Conservation (phyloP, 1,284 basidiomycete genomes). For the Ceratobasidium sp. region DNA sequence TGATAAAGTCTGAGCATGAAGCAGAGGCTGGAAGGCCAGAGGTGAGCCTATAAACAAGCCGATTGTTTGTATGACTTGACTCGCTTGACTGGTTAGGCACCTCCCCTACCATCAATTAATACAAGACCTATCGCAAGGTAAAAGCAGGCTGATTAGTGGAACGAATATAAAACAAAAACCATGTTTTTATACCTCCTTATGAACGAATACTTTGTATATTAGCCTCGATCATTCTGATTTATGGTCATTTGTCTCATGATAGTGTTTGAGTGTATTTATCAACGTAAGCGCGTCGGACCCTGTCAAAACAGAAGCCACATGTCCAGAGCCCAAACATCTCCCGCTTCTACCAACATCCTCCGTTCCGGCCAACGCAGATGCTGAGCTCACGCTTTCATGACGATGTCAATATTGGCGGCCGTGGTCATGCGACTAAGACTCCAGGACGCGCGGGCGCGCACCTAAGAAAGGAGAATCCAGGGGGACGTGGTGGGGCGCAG, state of each 20-base stretch:
- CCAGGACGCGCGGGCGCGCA: slow-evolving; percentile 21
- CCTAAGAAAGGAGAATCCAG: slow-evolving; percentile 31
- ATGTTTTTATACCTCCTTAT: too few relatives aligned
- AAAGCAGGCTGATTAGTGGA: too few relatives aligned
- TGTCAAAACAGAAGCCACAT: background rate
- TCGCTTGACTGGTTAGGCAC: background rate
- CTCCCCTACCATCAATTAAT: background rate
- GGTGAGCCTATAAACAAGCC: background rate
- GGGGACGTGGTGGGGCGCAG: slow-evolving; percentile 27
- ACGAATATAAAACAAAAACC: too few relatives aligned
- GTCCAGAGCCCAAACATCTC: slow-evolving; percentile 14
- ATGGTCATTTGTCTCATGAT: too few relatives aligned
- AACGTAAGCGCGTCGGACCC: background rate
- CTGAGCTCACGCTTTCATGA: slow-evolving; percentile 33
- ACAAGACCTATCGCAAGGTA: background rate
- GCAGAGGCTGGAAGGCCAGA: background rate
- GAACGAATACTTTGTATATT: too few relatives aligned
- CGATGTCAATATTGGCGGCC: slow-evolving; percentile 24
- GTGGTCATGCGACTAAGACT: slow-evolving; percentile 12
- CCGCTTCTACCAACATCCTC: slow-evolving; percentile 22
- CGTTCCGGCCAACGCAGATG: background rate
- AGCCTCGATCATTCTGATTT: too few relatives aligned
- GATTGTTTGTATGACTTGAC: background rate
- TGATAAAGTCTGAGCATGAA: slow-evolving; percentile 44
- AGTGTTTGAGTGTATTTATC: background rate